A percentile compares a stretch with the other conserved stretches of the same genome.
Evolutionary conservation across 1,284 basidiomycete species (phyloP).

Genomic region (Ustilago shanxiensis): DNA sequence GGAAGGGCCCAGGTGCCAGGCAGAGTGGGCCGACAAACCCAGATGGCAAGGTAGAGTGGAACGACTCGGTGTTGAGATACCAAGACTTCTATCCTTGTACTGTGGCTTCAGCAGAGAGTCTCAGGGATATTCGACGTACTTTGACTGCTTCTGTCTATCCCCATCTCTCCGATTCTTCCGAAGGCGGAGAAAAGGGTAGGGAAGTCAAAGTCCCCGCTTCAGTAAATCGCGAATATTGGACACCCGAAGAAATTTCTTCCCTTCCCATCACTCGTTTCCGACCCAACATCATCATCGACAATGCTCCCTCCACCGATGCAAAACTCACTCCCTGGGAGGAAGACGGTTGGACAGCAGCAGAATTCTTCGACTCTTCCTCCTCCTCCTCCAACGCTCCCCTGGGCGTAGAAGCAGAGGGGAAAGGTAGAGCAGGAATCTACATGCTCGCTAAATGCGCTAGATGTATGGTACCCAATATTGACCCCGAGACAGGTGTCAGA

Average conservation of each 20-base stretch:
- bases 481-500: conserved; percentile 54
- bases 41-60: conserved; percentile 43
- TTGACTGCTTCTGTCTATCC: conserved; percentile 58
- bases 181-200: background rate
- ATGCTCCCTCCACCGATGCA: conserved; percentile 11
- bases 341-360: conserved; percentile 59
- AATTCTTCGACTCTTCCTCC: conserved; percentile 51
- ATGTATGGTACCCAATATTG: conserved; percentile 62
- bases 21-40: conserved; percentile 42
- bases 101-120: conserved; percentile 50
- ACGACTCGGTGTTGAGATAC: conserved; percentile 39
- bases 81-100: conserved; percentile 63
- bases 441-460: conserved; percentile 57
- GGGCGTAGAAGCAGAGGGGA: conserved; percentile 46
- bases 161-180: conserved; percentile 1
- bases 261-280: conserved; percentile 60
- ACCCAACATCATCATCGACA: conserved; percentile 62
- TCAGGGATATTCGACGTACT: conserved; percentile 57
- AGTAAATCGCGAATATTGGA: conserved; percentile 60
- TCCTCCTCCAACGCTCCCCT: conserved; percentile 13
- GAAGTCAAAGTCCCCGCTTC: conserved; percentile 43
- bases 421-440: conserved; percentile 56
- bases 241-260: conserved; percentile 48
- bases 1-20: conserved; percentile 55
- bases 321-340: conserved; percentile 60